Evolutionary conservation across 2,329 filamentous ascomycete species (phyloP).

Genomic region (Cryphonectria carpinicola): DNA sequence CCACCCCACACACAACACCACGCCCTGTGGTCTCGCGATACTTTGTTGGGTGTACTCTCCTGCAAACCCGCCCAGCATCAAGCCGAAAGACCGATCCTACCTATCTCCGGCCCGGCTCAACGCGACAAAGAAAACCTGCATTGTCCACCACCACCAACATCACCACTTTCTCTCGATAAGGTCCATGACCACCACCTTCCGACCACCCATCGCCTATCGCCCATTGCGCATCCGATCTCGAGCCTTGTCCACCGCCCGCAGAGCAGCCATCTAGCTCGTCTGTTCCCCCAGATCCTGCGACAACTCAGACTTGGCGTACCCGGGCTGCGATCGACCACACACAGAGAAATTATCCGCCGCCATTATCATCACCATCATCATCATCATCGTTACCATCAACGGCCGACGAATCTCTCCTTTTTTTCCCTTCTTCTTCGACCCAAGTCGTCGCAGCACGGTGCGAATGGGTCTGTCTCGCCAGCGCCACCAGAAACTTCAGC

Average conservation of each 20-base stretch:
- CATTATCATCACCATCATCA: background rate
- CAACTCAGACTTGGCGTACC: background rate
- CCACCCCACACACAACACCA: background rate
- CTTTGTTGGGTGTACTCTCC: background rate
- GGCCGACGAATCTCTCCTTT: background rate
- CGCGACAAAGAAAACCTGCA: constrained; percentile 3
- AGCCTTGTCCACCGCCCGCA: background rate
- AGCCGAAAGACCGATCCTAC: background rate
- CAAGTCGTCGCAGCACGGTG: constrained; percentile 8
- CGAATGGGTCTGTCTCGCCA: constrained; percentile 28
- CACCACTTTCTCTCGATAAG: background rate
- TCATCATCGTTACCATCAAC: background rate
- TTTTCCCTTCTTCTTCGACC: background rate
- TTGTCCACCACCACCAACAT: background rate
- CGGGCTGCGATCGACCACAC: background rate
- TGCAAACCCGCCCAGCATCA: background rate
- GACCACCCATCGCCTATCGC: background rate
- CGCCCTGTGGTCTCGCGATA: background rate
- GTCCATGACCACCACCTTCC: background rate
- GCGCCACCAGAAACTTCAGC: constrained; percentile 13
- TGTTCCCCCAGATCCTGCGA: background rate
- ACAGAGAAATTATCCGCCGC: background rate
- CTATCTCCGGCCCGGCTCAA: background rate
- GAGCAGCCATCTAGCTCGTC: background rate
- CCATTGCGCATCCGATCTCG: background rate